Conservation (phyloP, 352 stramenopile species). For the Hyaloperonospora brassicae region DNA sequence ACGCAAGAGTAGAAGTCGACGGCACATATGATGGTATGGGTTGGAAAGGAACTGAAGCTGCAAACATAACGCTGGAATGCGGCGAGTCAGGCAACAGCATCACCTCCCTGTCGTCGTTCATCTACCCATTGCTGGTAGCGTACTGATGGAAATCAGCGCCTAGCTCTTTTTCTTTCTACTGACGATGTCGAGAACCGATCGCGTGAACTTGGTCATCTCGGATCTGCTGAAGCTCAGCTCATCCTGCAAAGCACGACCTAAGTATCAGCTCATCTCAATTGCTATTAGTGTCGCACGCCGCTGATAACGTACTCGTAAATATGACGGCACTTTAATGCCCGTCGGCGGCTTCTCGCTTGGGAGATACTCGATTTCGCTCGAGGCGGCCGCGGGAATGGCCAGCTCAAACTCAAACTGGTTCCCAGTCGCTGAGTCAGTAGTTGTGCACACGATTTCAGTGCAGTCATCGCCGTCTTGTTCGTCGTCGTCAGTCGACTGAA, state of each 20-base stretch:
- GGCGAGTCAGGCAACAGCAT: not conserved
- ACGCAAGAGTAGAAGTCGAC: slow-evolving; percentile 22
- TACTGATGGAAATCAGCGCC: not conserved
- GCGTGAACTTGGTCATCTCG: slow-evolving; percentile 82
- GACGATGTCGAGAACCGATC: slow-evolving; percentile 70
- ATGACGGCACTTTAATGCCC: slow-evolving; percentile 53
- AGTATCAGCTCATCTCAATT: not conserved
- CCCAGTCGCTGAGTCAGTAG: slow-evolving; percentile 54
- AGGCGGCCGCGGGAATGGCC: slow-evolving; percentile 46
- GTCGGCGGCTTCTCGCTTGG: slow-evolving; percentile 48
- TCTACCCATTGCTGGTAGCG: too few relatives aligned
- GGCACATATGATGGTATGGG: slow-evolving; percentile 8
- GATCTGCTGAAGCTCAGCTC: slow-evolving; percentile 73
- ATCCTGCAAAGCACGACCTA: slow-evolving; percentile 31
- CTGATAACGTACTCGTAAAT: slow-evolving; percentile 49
- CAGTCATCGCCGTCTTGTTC: slow-evolving; percentile 40
- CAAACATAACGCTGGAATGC: too few relatives aligned
- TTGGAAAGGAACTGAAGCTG: slow-evolving; percentile 1
- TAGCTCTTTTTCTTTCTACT: slow-evolving; percentile 63
- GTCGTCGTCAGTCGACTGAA: slow-evolving; percentile 50
- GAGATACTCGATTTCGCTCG: slow-evolving; percentile 77
- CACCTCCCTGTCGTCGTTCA: not conserved
- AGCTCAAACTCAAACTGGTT: slow-evolving; percentile 74
- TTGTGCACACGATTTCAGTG: slow-evolving; percentile 60
- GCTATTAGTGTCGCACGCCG: not conserved